Evolutionary conservation across 2,329 filamentous ascomycete species (phyloP).

Genomic region (Fusarium oxysporum): DNA sequence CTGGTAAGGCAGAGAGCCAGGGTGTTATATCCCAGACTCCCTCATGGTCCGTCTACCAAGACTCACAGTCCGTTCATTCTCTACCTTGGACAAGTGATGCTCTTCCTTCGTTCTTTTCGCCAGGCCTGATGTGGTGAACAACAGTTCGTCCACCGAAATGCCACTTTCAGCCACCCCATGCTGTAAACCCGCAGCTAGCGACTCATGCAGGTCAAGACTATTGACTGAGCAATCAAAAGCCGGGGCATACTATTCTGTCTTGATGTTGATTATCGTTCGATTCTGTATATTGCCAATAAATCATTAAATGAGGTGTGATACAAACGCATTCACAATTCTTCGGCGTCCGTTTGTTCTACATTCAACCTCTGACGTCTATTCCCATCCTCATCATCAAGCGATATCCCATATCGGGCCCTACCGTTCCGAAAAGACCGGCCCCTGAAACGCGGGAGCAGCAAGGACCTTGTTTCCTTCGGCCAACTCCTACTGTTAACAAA

Average conservation of each 20-base stretch:
- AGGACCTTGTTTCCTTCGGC: conserved; percentile 1
- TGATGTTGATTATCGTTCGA: conserved; percentile 5
- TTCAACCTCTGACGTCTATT: neutral
- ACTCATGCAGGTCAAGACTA: conserved; percentile 33
- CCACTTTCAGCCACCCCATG: conserved; percentile 20
- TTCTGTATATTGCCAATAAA: conserved; percentile 23
- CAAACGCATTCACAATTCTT: neutral
- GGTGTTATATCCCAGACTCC: conserved; percentile 11
- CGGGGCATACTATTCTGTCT: conserved; percentile 1
- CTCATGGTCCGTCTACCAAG: conserved; percentile 12
- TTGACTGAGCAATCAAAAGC: conserved; percentile 16
- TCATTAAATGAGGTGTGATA: conserved; percentile 15
- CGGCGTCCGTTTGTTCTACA: neutral
- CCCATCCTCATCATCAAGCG: neutral
- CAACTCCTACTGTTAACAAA: conserved; percentile 1
- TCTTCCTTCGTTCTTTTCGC: neutral
- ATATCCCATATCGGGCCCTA: conserved; percentile 7
- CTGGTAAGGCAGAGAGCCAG: neutral
- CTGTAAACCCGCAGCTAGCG: conserved; percentile 20
- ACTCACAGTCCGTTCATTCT: neutral
- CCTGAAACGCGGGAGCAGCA: conserved; percentile 22
- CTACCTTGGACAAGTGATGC: neutral
- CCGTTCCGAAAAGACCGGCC: conserved; percentile 5
- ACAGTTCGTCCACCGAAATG: conserved; percentile 9
- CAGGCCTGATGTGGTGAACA: conserved; percentile 22